phyloP scores from a whole-genome alignment of 352 stramenopile genomes.

The Phytopythium aichiense region DNA sequence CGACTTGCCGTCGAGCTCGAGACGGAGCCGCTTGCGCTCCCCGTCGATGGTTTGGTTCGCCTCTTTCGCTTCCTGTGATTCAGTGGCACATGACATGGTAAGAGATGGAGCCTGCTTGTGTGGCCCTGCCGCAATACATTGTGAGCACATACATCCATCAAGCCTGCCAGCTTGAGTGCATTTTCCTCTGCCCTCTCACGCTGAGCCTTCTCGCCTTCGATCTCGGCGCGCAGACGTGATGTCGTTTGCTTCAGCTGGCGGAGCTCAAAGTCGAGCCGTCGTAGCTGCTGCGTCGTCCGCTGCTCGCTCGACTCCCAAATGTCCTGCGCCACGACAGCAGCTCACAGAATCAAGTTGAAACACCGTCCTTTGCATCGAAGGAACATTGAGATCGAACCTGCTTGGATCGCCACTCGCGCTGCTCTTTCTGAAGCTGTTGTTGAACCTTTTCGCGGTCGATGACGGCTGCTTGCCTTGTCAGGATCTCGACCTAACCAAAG shows the following conservation, averaged over 20 bases:
- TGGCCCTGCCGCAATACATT: too few relatives aligned
- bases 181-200: slow-evolving; percentile 38
- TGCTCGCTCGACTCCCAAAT: slow-evolving; percentile 19
- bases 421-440: slow-evolving; percentile 27
- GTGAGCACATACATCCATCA: slow-evolving; percentile 29
- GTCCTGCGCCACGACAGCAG: slow-evolving; percentile 2
- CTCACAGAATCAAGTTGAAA: not conserved
- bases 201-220: slow-evolving; percentile 39
- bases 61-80: not conserved
- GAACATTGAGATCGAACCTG: slow-evolving; percentile 14
- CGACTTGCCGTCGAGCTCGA: not conserved
- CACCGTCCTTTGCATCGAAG: not conserved
- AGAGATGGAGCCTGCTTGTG: not conserved
- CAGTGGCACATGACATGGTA: not conserved
- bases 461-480: slow-evolving; percentile 34
- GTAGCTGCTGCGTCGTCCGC: slow-evolving; percentile 39
- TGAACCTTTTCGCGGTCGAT: slow-evolving; percentile 44
- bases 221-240: slow-evolving; percentile 37
- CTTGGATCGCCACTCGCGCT: slow-evolving; percentile 40
- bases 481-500: slow-evolving; percentile 33
- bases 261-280: slow-evolving; percentile 49
- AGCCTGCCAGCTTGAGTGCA: slow-evolving; percentile 24
- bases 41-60: not conserved
- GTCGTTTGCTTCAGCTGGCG: slow-evolving; percentile 38
- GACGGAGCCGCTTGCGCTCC: not conserved